These are phyloP conservation scores for Neoboletus magnificus DNA, from an alignment of 768 basidiomycete species.

Conservation along the genomic window DNA sequence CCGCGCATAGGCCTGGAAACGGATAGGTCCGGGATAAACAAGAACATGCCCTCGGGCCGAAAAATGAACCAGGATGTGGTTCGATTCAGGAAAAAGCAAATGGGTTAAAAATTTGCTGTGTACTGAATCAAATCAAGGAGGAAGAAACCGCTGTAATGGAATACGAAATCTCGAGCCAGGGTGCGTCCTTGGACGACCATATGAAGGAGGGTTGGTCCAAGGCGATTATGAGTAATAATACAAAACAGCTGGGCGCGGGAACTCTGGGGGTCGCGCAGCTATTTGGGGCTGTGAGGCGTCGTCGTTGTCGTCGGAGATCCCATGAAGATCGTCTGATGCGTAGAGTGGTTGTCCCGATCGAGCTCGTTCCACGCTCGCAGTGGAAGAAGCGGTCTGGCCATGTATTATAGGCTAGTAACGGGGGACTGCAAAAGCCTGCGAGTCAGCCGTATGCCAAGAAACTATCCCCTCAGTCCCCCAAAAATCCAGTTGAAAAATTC, in stretches of 20 bases:
- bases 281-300: conserved; percentile 15
- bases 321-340: conserved; percentile 23
- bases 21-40: conserved; percentile 29
- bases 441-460: conserved; percentile 17
- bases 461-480: conserved; percentile 13
- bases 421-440: conserved; percentile 12
- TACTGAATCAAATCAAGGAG: conserved; percentile 17
- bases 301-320: conserved; percentile 23
- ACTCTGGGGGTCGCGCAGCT: conserved; percentile 14
- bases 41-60: conserved; percentile 11
- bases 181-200: conserved; percentile 22
- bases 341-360: conserved; percentile 17
- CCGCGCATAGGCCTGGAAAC: conserved; percentile 6
- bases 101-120: conserved; percentile 8
- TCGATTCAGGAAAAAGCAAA: conserved; percentile 23
- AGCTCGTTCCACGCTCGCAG: conserved; percentile 22
- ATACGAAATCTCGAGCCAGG: conserved; percentile 18
- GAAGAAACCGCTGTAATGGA: conserved; percentile 18
- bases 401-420: conserved; percentile 4
- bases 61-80: conserved; percentile 4
- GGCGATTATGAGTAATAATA: conserved; percentile 37
- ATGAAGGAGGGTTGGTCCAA: conserved; percentile 21
- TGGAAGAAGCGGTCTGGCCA: conserved; percentile 13
- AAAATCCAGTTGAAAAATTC: conserved; percentile 25
- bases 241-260: conserved; percentile 18